Base-by-base conservation (phyloP, 2,329 filamentous ascomycete species). In the Tricladium varicosporioides region DNA sequence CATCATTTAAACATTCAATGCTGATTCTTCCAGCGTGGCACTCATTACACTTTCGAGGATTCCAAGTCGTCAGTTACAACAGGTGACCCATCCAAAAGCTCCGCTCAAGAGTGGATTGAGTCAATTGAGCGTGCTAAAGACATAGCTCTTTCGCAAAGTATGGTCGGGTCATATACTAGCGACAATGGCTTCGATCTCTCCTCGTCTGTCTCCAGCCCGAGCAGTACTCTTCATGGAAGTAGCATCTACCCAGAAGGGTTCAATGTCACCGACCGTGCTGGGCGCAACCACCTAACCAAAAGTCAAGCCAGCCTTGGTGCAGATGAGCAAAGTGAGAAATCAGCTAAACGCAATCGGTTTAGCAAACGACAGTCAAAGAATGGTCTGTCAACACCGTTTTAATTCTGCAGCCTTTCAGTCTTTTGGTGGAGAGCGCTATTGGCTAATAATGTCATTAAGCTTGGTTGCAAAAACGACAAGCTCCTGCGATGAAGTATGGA, bases 331-430 rank as follows among this genome's bases (percentile, higher is more conserved):
- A 56, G 62, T 55, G 61, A 71, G 56, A 70, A 76, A 42, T 67
- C 74, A 15, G 69, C 69, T 11, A 86, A 83, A 70, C 77, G 80
- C 49, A 85, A 87, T 64, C 79, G 85, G 49, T 97, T 97, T 74
- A 96, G 92, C 75, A 94, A 94, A 75, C 82, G 93, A 65, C 91
- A 96, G 74, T 95, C 90, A 14, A 96, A 95, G 75, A 96, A 91
- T 72, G 92, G 93, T n/a, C 81, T 96, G 49, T 91, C 91, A 27
- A 89, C 92, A 49, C 89, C 91, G 51, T 96, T 97, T 70, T 96
- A 69, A 75, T 51, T n/a, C 27, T 22, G 13, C 22, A 27, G 22
- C 7, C 22, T 27, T 27, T 7, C 22, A 27, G 18, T 40, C n/a
- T 52, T 47, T 19, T 22, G 27, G 13, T 36, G 43, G 13, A 22